phyloP scores from a whole-genome alignment of 345 rosid species.

The Mercurialis annua region DNA sequence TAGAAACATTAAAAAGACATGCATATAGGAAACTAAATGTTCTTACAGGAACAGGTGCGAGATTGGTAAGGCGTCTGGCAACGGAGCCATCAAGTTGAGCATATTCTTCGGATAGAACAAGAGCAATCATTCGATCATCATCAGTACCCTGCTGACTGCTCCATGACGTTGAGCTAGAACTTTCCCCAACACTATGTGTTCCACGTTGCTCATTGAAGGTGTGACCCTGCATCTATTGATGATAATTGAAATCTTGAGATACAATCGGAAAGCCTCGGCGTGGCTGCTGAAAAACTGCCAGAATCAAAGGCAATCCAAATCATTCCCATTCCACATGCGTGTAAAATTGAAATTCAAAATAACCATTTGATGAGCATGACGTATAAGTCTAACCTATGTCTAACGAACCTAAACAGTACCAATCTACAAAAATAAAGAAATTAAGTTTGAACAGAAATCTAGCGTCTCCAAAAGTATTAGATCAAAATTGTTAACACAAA shows the following conservation, averaged over 20 bases:
- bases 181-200: constrained; percentile 47
- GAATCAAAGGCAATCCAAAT: constrained; percentile 3
- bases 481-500: too few relatives aligned
- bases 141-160: constrained; percentile 70
- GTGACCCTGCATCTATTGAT: constrained; percentile 6
- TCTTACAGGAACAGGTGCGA: constrained; percentile 73
- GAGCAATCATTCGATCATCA: constrained; percentile 89
- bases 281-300: background rate
- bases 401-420: too few relatives aligned
- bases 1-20: background rate
- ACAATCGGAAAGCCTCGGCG: background rate
- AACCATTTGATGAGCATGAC: too few relatives aligned
- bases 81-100: constrained; percentile 72
- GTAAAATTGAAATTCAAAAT: too few relatives aligned
- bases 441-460: too few relatives aligned
- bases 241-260: background rate
- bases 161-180: constrained; percentile 77
- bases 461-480: too few relatives aligned
- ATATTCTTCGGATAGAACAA: constrained; percentile 71
- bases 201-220: constrained; percentile 25
- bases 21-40: background rate
- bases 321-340: too few relatives aligned
- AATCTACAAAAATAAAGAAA: too few relatives aligned
- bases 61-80: constrained; percentile 68
- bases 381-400: too few relatives aligned